phyloP scores from a whole-genome alignment of 441 rosid species.

The Euphorbia corollata region DNA sequence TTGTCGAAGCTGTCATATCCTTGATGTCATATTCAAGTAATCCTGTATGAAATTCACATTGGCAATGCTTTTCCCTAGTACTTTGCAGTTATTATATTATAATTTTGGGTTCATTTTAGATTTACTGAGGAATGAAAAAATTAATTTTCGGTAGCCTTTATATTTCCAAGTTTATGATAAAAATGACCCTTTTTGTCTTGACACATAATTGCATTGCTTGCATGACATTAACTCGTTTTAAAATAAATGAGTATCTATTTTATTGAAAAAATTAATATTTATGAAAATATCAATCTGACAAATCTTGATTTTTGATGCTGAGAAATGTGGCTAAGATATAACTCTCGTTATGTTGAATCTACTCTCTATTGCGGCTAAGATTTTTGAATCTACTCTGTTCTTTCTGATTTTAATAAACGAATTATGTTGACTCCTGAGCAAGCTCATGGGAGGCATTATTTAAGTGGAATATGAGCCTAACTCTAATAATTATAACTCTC shows the following conservation, averaged over 20 bases:
- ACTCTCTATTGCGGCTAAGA: too few relatives aligned
- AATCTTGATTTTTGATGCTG: neutral
- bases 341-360: too few relatives aligned
- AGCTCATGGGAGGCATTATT: neutral
- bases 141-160: neutral
- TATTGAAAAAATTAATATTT: neutral
- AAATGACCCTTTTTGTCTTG: neutral
- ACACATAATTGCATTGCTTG: too few relatives aligned
- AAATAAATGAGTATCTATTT: neutral
- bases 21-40: conserved; percentile 61
- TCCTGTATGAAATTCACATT: conserved; percentile 44
- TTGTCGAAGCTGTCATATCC: conserved; percentile 67
- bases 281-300: neutral
- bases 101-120: neutral
- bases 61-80: conserved; percentile 2
- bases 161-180: neutral
- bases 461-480: neutral
- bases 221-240: neutral
- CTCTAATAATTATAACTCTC: neutral
- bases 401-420: neutral
- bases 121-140: neutral
- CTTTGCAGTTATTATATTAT: neutral
- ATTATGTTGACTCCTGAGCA: neutral
- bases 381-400: neutral
- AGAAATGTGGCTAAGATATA: neutral